A percentile compares a stretch with the other conserved stretches of the same genome.
Evolutionary conservation across 2,329 filamentous ascomycete genomes (phyloP).

Genomic region (Claviceps quebecensis): DNA sequence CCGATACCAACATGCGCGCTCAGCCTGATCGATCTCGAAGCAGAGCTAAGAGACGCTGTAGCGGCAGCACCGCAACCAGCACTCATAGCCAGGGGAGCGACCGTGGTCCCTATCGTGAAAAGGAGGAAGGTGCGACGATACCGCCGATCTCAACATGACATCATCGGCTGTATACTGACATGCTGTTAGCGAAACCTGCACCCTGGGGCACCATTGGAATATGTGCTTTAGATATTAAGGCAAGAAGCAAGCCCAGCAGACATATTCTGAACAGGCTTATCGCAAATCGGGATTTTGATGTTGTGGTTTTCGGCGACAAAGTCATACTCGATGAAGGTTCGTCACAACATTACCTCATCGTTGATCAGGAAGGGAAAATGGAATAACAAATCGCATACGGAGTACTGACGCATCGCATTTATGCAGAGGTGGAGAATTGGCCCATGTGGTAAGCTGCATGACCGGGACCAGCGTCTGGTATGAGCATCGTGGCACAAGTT

Average conservation of each 20-base stretch:
- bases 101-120: constrained; percentile 40
- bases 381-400: neutral
- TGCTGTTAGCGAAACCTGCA: constrained; percentile 35
- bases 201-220: constrained; percentile 68
- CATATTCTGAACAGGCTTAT: constrained; percentile 92
- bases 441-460: constrained; percentile 54
- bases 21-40: constrained; percentile 50
- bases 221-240: constrained; percentile 90
- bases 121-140: constrained; percentile 33
- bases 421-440: constrained; percentile 80
- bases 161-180: constrained; percentile 14
- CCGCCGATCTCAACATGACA: neutral
- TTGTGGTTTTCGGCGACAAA: constrained; percentile 96
- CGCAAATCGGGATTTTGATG: constrained; percentile 83
- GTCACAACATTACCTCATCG: constrained; percentile 10
- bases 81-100: constrained; percentile 71
- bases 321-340: constrained; percentile 85
- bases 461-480: constrained; percentile 7
- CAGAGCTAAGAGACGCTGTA: constrained; percentile 59
- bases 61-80: constrained; percentile 67
- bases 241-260: constrained; percentile 87
- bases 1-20: constrained; percentile 24
- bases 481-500: constrained; percentile 16
- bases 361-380: neutral
- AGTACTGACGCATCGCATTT: neutral